Evolutionary conservation across 1,284 basidiomycete species (phyloP).

Genomic region (Irpex lacteus): DNA sequence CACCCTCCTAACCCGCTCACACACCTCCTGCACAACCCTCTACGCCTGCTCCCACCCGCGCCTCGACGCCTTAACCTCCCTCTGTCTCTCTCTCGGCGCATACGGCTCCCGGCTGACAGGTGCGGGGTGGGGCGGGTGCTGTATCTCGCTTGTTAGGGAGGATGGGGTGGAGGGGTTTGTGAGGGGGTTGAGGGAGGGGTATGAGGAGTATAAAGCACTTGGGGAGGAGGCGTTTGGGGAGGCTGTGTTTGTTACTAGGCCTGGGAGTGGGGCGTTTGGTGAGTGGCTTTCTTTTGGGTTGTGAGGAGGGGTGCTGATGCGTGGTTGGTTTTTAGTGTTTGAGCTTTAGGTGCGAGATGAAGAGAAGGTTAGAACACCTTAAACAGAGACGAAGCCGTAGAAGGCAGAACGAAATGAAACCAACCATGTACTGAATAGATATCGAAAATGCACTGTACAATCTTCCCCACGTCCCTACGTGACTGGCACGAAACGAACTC

Average conservation of each 20-base stretch:
- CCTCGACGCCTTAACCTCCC: slow-evolving; percentile 62
- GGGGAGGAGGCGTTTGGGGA: slow-evolving; percentile 60
- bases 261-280: slow-evolving; percentile 83
- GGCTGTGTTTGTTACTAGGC: slow-evolving; percentile 83
- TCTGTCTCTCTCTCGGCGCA: slow-evolving; percentile 70
- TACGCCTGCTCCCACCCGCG: slow-evolving; percentile 82
- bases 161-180: slow-evolving; percentile 70
- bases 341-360: no score
- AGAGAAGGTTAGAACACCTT: no score
- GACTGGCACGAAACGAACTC: no score
- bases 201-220: slow-evolving; percentile 61
- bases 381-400: no score
- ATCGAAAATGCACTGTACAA: no score
- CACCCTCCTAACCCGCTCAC: slow-evolving; percentile 75
- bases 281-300: slow-evolving; percentile 31
- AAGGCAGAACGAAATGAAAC: no score
- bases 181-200: slow-evolving; percentile 52
- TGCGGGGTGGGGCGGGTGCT: slow-evolving; percentile 91
- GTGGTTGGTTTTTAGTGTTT: no score
- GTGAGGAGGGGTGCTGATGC: no score
- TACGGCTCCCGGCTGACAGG: slow-evolving; percentile 49
- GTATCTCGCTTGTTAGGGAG: slow-evolving; percentile 78
- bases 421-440: no score
- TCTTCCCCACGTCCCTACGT: no score
- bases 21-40: slow-evolving; percentile 62